phyloP scores from a whole-genome alignment of 2,329 filamentous ascomycete species.

The Sarocladium kiliense region DNA sequence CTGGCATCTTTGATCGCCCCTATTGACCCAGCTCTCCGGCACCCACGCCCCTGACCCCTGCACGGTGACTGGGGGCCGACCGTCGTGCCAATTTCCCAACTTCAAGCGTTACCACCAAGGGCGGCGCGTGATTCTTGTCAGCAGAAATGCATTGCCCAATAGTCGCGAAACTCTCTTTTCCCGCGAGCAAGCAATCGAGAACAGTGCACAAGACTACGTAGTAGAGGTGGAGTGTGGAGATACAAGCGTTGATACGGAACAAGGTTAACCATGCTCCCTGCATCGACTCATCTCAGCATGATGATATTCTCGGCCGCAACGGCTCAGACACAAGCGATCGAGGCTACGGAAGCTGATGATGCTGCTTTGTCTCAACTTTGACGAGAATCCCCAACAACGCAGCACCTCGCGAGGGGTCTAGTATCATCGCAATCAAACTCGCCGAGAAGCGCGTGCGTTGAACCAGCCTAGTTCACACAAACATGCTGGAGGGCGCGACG shows the following conservation, averaged over 20 bases:
- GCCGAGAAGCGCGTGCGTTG: background rate
- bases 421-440: background rate
- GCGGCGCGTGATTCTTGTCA: background rate
- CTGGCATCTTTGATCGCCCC: background rate
- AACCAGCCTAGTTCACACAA: background rate
- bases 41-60: constrained; percentile 2
- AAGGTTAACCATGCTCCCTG: background rate
- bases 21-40: constrained; percentile 1
- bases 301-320: background rate
- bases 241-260: background rate
- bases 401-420: background rate
- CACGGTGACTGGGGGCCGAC: background rate
- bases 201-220: background rate
- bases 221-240: background rate
- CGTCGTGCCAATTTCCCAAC: constrained; percentile 4
- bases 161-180: too few species aligned
- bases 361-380: too few species aligned
- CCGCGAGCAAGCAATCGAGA: background rate
- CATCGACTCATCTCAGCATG: background rate
- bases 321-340: background rate
- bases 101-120: background rate
- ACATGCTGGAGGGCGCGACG: background rate
- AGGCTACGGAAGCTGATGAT: too few species aligned
- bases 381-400: background rate
- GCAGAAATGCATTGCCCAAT: background rate